A percentile compares a stretch with the other conserved stretches of the same genome.
Evolutionary conservation across 2,329 filamentous ascomycete genomes (phyloP).

Genomic region (Calonectria pseudoturangicola): DNA sequence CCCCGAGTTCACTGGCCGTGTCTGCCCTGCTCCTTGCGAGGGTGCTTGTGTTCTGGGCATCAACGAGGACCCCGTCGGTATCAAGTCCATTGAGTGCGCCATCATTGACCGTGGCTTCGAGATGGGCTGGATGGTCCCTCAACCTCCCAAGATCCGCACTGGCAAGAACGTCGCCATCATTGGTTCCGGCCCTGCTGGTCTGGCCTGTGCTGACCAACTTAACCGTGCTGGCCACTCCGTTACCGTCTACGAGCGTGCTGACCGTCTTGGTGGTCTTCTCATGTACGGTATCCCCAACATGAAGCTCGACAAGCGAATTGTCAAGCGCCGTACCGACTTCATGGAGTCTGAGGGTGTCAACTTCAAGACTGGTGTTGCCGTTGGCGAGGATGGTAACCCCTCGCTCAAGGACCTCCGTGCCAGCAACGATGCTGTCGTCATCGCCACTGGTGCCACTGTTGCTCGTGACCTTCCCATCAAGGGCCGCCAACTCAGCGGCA

Average conservation of each 20-base stretch:
- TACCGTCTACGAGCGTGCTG: conserved; percentile 93
- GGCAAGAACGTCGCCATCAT: conserved; percentile 93
- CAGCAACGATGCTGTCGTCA: conserved; percentile 87
- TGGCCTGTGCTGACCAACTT: conserved; percentile 93
- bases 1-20: conserved; percentile 97
- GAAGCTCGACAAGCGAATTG: conserved; percentile 98
- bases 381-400: conserved; percentile 81
- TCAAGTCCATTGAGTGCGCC: conserved; percentile 98
- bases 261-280: conserved; percentile 91
- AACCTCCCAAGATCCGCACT: conserved; percentile 84
- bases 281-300: conserved; percentile 99
- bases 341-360: conserved; percentile 92
- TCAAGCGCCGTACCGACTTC: conserved; percentile 95
- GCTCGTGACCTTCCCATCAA: conserved; percentile 94
- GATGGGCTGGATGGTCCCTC: conserved; percentile 97
- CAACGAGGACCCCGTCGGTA: conserved; percentile 96
- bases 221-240: conserved; percentile 93
- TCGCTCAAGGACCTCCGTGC: conserved; percentile 83
- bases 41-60: conserved; percentile 97
- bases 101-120: conserved; percentile 99
- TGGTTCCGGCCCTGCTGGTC: conserved; percentile 92
- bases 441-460: conserved; percentile 94
- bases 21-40: conserved; percentile 97
- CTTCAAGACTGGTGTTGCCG: conserved; percentile 85
- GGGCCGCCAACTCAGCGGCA: conserved; percentile 89